These are phyloP conservation scores for Clonostachys chloroleuca DNA, from an alignment of 2,329 filamentous ascomycete species.

Conservation along the genomic window DNA sequence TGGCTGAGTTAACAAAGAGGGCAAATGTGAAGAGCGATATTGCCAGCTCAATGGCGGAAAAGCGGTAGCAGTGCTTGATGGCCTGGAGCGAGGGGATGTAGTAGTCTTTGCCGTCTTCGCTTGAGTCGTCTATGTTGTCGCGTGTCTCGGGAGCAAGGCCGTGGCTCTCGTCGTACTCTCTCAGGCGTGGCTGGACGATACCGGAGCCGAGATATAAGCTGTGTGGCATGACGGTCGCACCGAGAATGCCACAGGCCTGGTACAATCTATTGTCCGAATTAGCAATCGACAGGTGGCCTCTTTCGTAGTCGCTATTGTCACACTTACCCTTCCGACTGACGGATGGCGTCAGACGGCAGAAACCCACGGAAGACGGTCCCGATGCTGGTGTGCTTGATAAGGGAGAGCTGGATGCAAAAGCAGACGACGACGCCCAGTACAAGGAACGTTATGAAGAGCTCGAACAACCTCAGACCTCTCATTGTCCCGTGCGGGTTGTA, in stretches of 20 bases:
- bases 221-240: constrained; percentile 72
- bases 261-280: constrained; percentile 44
- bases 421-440: constrained; percentile 67
- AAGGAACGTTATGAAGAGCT: constrained; percentile 57
- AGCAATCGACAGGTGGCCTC: no score
- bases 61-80: constrained; percentile 70
- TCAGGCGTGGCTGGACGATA: constrained; percentile 61
- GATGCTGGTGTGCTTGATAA: constrained; percentile 50
- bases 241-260: constrained; percentile 72
- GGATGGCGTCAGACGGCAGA: constrained; percentile 53
- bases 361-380: constrained; percentile 62
- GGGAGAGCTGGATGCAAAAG: constrained; percentile 65
- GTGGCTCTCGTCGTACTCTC: constrained; percentile 52
- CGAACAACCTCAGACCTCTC: constrained; percentile 34
- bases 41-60: constrained; percentile 66
- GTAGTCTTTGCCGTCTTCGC: no score
- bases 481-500: constrained; percentile 57
- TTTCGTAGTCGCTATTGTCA: no score
- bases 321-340: no score
- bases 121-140: constrained; percentile 42
- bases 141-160: constrained; percentile 48
- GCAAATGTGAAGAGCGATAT: constrained; percentile 78
- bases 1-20: constrained; percentile 78
- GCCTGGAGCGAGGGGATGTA: constrained; percentile 62
- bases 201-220: constrained; percentile 65